Evolutionary conservation across 257 asterid species (phyloP).

Genomic region (Ocimum tenuiflorum): DNA sequence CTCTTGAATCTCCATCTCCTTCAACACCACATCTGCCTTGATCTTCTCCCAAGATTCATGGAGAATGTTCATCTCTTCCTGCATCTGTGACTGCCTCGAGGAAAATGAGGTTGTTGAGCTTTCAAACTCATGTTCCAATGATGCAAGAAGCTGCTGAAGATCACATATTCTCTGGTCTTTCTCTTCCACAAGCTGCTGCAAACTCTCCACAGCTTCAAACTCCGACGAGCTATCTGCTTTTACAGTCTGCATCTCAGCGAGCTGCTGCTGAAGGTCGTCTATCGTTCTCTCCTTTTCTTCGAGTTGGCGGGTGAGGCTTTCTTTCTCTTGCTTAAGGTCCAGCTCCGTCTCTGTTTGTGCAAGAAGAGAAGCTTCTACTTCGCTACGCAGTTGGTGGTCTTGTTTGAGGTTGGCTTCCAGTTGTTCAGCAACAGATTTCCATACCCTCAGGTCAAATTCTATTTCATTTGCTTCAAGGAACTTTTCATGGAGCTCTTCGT

Average conservation of each 20-base stretch:
- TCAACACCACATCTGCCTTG: slow-evolving; percentile 33
- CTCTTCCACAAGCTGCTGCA: slow-evolving; percentile 59
- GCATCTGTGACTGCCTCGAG: slow-evolving; percentile 48
- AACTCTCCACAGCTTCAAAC: slow-evolving; percentile 27
- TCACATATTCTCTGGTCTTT: slow-evolving; percentile 52
- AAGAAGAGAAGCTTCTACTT: slow-evolving; percentile 84
- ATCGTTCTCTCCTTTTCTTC: slow-evolving; percentile 48
- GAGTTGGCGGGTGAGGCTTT: slow-evolving; percentile 32
- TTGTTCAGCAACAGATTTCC: slow-evolving; percentile 74
- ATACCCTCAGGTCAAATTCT: slow-evolving; percentile 66
- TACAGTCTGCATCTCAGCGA: slow-evolving; percentile 22
- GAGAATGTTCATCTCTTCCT: slow-evolving; percentile 38
- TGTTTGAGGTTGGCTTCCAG: slow-evolving; percentile 50
- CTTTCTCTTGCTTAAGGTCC: slow-evolving; percentile 58
- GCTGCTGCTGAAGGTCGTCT: slow-evolving; percentile 45
- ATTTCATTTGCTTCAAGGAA: slow-evolving; percentile 54
- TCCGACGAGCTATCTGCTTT: slow-evolving; percentile 27
- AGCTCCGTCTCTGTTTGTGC: slow-evolving; percentile 55
- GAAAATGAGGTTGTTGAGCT: slow-evolving; percentile 54
- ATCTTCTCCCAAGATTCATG: slow-evolving; percentile 56
- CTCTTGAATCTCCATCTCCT: slow-evolving; percentile 56
- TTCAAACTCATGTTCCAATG: slow-evolving; percentile 68
- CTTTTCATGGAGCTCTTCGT: slow-evolving; percentile 57
- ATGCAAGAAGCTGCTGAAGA: slow-evolving; percentile 64
- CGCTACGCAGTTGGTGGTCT: slow-evolving; percentile 49